These are phyloP conservation scores for Melanopsichium pennsylvanicum DNA, from an alignment of 1,284 basidiomycete species.

Conservation along the genomic window DNA sequence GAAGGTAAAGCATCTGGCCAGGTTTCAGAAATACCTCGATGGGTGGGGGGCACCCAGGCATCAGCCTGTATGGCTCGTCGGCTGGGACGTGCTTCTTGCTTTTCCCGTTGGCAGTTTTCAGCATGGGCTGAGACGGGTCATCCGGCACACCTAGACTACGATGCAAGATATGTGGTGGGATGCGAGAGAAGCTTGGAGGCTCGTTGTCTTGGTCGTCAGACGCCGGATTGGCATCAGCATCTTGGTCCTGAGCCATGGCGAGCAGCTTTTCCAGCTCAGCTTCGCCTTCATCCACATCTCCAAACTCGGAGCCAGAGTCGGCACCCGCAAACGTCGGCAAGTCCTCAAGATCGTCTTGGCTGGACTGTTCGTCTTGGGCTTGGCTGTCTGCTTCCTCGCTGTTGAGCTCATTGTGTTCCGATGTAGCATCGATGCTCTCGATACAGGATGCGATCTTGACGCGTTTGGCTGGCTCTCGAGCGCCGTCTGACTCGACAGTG, in stretches of 20 bases:
- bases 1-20: constrained; percentile 65
- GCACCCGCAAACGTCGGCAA: constrained; percentile 15
- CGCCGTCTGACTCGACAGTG: constrained; percentile 6
- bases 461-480: constrained; percentile 11
- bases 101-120: constrained; percentile 1
- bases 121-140: constrained; percentile 16
- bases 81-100: constrained; percentile 7
- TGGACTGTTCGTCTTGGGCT: neutral
- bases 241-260: constrained; percentile 8
- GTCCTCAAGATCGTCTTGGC: constrained; percentile 12
- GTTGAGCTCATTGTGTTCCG: neutral
- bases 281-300: constrained; percentile 49
- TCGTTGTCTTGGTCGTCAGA: constrained; percentile 37
- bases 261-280: constrained; percentile 39
- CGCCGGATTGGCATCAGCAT: constrained; percentile 2
- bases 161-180: constrained; percentile 53
- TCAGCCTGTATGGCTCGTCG: constrained; percentile 8
- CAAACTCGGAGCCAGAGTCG: constrained; percentile 45
- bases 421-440: constrained; percentile 1
- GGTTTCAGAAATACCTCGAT: constrained; percentile 56
- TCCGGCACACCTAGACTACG: constrained; percentile 43
- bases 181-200: constrained; percentile 60
- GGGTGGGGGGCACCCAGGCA: constrained; percentile 54
- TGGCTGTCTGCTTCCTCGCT: neutral
- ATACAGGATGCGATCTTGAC: constrained; percentile 21